Evolutionary conservation across 2,329 filamentous ascomycete species (phyloP), one percentile per base, ranked within the genome.

Genomic region (Botrytis fabae): DNA sequence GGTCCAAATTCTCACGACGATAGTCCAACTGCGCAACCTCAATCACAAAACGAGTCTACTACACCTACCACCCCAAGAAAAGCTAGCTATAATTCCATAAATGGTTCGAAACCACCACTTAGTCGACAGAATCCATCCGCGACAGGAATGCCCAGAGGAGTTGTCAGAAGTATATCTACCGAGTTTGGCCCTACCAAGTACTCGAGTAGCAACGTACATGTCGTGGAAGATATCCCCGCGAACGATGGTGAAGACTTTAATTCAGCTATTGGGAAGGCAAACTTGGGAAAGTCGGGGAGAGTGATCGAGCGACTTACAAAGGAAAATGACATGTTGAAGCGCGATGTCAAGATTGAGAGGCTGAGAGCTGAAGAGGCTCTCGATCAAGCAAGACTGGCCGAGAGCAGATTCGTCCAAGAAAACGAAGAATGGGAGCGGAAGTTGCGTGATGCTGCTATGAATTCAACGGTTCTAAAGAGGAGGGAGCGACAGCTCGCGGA

Each of bases 251-350:
- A 70, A 51, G 78, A 80, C 80, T 91, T 90, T 88, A 90, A 91
- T 79, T 89, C 89, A 44, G 90, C 90, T 4, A 87, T 92, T 63
- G 91, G 91, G 76, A 91, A 91, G 79, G 90, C 91, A 12, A 90
- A 89, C 4, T 83, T 92, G 3, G 92, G 92, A 61, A 94, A 94
- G 84, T 93, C 91, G 16, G 92, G 92, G 14, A 86, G 91, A 48
- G 92, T 94, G 70, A 95, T 96, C 81, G 93, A 96, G 82, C 89
- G 90, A 79, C 87, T 96, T 71, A 93, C 94, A 80, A 90, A 91
- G 70, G 93, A 95, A 80, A 94, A 94, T 77, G 93, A 95, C 79
- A 87, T 90, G 59, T 85, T 95, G 63, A 92, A 92, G 78, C 88
- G 92, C 70, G 92, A 95, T 75, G 85, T 93, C 73, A 86, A 91